Percentiles rank a stretch among this genome's conserved stretches.
These are phyloP conservation scores for Petrea volubilis DNA, from an alignment of 257 asterid species.

Conservation along the genomic window DNA sequence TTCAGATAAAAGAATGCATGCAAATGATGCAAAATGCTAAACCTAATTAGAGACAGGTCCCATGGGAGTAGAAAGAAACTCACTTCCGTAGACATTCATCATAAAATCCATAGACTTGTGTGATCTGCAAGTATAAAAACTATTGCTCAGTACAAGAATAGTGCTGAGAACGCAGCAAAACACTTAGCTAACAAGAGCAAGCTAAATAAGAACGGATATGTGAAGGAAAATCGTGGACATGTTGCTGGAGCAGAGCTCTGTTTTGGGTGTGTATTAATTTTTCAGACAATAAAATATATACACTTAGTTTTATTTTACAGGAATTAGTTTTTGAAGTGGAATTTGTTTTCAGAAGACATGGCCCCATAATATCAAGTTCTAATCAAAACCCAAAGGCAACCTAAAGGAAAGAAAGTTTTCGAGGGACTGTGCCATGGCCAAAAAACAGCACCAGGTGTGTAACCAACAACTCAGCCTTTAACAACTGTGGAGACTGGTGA, in stretches of 20 bases:
- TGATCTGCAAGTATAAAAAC: conserved; percentile 53
- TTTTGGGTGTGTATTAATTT: neutral
- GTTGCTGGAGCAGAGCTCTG: conserved; percentile 1
- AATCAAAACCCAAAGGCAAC: conserved; percentile 1
- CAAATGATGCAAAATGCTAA: conserved; percentile 5
- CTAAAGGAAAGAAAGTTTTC: neutral
- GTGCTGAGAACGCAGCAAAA: neutral
- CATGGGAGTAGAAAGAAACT: conserved; percentile 35
- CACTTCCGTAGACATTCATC: conserved; percentile 88
- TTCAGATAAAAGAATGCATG: conserved; percentile 1
- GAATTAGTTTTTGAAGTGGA: neutral
- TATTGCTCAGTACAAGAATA: conserved; percentile 13
- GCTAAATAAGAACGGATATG: neutral
- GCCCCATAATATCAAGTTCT: neutral
- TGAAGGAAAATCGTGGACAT: neutral
- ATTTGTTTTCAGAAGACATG: neutral
- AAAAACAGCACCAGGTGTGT: neutral
- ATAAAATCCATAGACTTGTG: conserved; percentile 85
- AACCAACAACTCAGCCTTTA: neutral
- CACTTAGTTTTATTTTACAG: neutral
- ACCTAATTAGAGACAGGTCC: conserved; percentile 14
- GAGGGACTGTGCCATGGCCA: neutral
- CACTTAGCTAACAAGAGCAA: neutral
- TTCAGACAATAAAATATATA: neutral
- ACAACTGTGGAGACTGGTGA: neutral